Evolutionary conservation across 495 filamentous ascomycete species (phyloP), one percentile per base, ranked within the genome.

Genomic region (Letharia lupina): DNA sequence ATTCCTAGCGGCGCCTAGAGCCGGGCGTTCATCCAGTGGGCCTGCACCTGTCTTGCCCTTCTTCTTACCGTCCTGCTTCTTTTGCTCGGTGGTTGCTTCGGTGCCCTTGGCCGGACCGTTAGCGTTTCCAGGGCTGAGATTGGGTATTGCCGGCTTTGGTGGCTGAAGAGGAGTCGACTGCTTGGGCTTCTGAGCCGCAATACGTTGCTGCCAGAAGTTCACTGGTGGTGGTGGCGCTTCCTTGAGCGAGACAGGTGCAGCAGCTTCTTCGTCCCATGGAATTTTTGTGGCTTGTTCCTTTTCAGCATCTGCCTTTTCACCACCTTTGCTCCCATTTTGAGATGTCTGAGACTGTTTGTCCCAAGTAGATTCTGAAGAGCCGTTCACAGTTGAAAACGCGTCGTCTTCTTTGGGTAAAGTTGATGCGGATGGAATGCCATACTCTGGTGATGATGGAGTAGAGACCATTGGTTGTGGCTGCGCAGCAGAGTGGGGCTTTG

Each of bases 151-250:
- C 47, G 76, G 42, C 60, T 78, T 78, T 40, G 71, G 62, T 37
- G 75, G 61, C n/a, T 65, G 59, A 39, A 31, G 13, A 41, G 45
- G 52, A 3, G 44, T 57, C 15, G 77, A 58, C 13, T 79, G 68
- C 47, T 68, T 73, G 12, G 80, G 68, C 76, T 91, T 91, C 63
- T 84, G 79, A 18, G 84, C 86, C 70, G 93, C 87, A 67, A 82
- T 87, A 44, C 91, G 82, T 75, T 89, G 83, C 48, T 84, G 80
- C 94, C 94, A 98, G 60, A 90, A 73, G 75, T 98, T 98, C 59
- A 96, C 89, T 2, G 83, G 70, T 8, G 94, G 93, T 50, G 86
- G 76, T 42, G 90, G 87, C 59, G 93, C 93, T 59, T 91, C 91
- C 68, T 89, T 88, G 52, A 96, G 80, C 70, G 86, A 48, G 65